Conservation (phyloP, 306 rosid species). For the Citrullus mucosospermus region DNA sequence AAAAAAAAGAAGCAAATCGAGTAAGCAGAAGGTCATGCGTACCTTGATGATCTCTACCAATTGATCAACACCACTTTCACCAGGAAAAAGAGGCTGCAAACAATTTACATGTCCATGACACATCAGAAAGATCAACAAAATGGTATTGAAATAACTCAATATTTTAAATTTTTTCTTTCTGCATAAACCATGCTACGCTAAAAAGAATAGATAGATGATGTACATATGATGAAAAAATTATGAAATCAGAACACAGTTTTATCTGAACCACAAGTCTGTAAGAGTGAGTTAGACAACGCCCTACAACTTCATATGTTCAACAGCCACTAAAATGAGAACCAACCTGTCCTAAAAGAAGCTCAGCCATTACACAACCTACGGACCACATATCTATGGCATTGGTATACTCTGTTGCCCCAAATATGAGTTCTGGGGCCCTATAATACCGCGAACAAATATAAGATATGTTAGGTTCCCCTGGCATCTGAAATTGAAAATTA, state of each 20-base stretch:
- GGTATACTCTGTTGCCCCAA: constrained; percentile 94
- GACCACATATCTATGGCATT: constrained; percentile 98
- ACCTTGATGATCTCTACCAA: constrained; percentile 96
- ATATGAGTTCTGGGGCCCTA: constrained; percentile 95
- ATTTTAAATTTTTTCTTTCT: neutral
- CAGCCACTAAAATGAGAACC: neutral
- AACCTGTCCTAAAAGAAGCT: constrained; percentile 91
- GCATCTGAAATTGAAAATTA: constrained; percentile 39
- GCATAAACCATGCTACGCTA: neutral
- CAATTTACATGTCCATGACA: constrained; percentile 6
- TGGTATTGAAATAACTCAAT: neutral
- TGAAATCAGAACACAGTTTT: neutral
- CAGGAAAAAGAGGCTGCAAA: constrained; percentile 94
- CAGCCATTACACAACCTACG: constrained; percentile 84
- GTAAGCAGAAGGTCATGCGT: neutral
- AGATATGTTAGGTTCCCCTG: constrained; percentile 93
- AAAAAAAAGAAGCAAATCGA: neutral
- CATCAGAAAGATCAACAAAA: constrained; percentile 10
- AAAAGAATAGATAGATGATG: neutral
- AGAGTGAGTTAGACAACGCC: neutral
- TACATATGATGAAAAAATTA: neutral
- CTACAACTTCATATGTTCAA: neutral
- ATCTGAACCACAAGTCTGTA: neutral
- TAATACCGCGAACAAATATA: constrained; percentile 90
- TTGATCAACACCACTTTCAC: constrained; percentile 96